phyloP scores from a whole-genome alignment of 192 early-diverging fungal genomes.

The Martensiomyces pterosporus region DNA sequence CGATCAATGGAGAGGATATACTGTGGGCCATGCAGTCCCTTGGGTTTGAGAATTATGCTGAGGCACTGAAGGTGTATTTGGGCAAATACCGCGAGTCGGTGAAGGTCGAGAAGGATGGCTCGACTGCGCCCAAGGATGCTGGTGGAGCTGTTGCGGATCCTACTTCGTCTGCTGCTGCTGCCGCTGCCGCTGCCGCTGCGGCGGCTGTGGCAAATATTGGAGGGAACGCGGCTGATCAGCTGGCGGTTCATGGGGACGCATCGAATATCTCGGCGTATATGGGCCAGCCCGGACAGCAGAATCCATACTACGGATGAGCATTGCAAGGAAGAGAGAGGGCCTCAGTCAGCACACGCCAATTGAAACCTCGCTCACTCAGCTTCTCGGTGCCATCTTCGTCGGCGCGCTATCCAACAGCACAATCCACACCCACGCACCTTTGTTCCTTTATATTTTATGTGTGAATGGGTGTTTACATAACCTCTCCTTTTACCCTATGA shows the following conservation, averaged over 20 bases:
- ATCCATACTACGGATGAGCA: slow-evolving; percentile 37
- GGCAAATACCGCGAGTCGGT: slow-evolving; percentile 75
- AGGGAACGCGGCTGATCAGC: slow-evolving; percentile 21
- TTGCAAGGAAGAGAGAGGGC: no score
- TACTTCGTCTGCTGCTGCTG: no score
- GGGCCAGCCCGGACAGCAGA: slow-evolving; percentile 38
- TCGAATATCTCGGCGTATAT: slow-evolving; percentile 42
- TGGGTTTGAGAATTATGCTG: slow-evolving; percentile 96
- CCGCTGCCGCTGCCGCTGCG: slow-evolving; percentile 17
- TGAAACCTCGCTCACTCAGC: no score
- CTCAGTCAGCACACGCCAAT: no score
- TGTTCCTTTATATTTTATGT: no score
- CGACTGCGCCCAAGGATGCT: slow-evolving; percentile 16
- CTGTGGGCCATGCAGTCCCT: slow-evolving; percentile 96
- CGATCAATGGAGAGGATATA: slow-evolving; percentile 97
- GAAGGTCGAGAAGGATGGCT: slow-evolving; percentile 47
- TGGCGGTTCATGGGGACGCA: slow-evolving; percentile 22
- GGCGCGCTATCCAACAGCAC: no score
- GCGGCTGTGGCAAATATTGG: slow-evolving; percentile 18
- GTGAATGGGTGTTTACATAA: no score
- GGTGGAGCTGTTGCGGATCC: slow-evolving; percentile 16
- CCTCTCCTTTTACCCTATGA: no score
- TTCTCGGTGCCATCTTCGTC: no score
- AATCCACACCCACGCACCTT: no score
- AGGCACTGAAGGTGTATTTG: slow-evolving; percentile 85